These are phyloP conservation scores for Sugiyamaella lignohabitans DNA, from an alignment of 805 yeast genomes.

Conservation along the genomic window DNA sequence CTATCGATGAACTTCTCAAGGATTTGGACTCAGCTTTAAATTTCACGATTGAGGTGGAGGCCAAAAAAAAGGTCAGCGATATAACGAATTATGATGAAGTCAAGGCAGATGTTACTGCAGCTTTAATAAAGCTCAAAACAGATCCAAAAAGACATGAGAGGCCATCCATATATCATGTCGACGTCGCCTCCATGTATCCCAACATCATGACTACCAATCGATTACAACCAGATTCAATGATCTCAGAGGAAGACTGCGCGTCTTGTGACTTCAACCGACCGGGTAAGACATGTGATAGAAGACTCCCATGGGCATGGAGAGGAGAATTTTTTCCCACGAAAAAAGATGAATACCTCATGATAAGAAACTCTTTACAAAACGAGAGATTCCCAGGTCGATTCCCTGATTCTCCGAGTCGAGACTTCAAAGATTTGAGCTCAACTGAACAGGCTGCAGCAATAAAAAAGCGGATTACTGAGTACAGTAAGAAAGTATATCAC, in stretches of 20 bases:
- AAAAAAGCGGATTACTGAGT: conserved; percentile 74
- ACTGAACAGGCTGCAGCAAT: conserved; percentile 70
- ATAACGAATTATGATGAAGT: conserved; percentile 77
- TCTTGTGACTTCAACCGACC: conserved; percentile 96
- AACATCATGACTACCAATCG: conserved; percentile 97
- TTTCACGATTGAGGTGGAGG: conserved; percentile 81
- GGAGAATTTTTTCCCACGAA: conserved; percentile 93
- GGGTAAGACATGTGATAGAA: conserved; percentile 86
- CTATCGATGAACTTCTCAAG: conserved; percentile 67
- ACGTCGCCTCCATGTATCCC: conserved; percentile 99
- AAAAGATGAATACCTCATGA: conserved; percentile 85
- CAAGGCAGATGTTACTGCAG: conserved; percentile 46
- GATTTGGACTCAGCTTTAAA: conserved; percentile 72
- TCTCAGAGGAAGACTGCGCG: conserved; percentile 90
- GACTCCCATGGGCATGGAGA: conserved; percentile 96
- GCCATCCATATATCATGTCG: conserved; percentile 93
- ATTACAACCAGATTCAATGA: conserved; percentile 96
- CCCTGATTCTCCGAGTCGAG: conserved; percentile 17
- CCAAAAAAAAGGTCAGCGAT: conserved; percentile 62
- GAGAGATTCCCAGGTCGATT: conserved; percentile 66
- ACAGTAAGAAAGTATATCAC: conserved; percentile 79
- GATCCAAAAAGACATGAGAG: conserved; percentile 62
- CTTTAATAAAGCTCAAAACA: conserved; percentile 52
- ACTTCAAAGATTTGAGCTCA: conserved; percentile 61
- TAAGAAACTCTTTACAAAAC: conserved; percentile 71